These are phyloP conservation scores for Yamadazyma pseudoaaseri DNA, from an alignment of 1,139 yeast genomes.

Conservation along the genomic window DNA sequence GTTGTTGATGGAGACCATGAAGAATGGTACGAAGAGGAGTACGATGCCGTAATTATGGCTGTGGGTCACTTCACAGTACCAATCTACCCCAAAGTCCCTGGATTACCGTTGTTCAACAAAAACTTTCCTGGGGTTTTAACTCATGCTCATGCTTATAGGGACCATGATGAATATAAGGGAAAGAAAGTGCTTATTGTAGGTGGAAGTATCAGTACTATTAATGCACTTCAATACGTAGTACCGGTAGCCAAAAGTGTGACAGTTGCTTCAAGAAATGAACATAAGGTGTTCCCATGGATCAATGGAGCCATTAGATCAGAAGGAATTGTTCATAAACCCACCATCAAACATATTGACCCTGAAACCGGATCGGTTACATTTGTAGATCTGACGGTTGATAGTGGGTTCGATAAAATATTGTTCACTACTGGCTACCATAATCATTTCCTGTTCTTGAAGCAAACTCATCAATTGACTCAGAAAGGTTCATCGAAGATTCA, in stretches of 20 bases:
- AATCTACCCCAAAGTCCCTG: constrained; percentile 46
- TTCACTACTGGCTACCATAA: constrained; percentile 40
- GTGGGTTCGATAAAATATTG: constrained; percentile 27
- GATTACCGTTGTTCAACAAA: constrained; percentile 49
- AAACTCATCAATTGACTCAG: constrained; percentile 16
- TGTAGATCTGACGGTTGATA: constrained; percentile 25
- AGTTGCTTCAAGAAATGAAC: constrained; percentile 35
- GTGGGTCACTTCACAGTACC: constrained; percentile 59
- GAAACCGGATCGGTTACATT: constrained; percentile 27
- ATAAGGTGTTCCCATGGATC: constrained; percentile 29
- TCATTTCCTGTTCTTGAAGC: constrained; percentile 31
- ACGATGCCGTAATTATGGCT: constrained; percentile 52
- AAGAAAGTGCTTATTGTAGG: constrained; percentile 50
- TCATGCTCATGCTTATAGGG: constrained; percentile 62
- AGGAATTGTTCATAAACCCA: constrained; percentile 31
- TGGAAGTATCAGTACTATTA: constrained; percentile 50
- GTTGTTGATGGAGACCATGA: constrained; percentile 16
- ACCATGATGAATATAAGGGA: constrained; percentile 42
- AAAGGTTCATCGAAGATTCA: constrained; percentile 26
- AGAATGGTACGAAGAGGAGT: constrained; percentile 40
- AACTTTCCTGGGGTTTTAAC: constrained; percentile 46
- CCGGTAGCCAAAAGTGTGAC: constrained; percentile 40
- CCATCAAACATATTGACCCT: constrained; percentile 23
- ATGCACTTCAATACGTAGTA: constrained; percentile 48
- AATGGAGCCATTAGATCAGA: constrained; percentile 37